Evolutionary conservation across 2,329 filamentous ascomycete genomes (phyloP), one percentile per base, ranked within the genome.

Genomic region (Trichoderma cornu-damae): DNA sequence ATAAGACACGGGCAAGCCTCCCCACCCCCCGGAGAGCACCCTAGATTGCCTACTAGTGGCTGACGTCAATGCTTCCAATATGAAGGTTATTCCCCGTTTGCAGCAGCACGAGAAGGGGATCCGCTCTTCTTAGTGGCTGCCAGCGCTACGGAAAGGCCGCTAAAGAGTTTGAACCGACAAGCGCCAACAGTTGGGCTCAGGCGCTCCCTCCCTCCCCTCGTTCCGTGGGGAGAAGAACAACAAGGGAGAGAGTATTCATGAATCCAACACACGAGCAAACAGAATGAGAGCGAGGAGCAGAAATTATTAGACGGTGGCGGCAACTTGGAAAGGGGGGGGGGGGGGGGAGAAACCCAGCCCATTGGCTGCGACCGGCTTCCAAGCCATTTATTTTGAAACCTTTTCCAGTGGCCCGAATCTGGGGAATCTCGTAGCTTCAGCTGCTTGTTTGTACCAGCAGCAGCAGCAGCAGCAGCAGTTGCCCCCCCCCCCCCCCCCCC

Each of bases 91-190:
- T 48, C 16, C 26, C 40, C 43, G n/a, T n/a, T n/a, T n/a, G n/a
- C 30, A 34, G 16, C 32, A 9, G 30, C 52, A 56, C 52, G 43
- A 28, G 42, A 38, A 56, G 43, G n/a, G 8, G 52, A n/a, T 48
- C 26, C 43, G 34, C 42, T 37, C 22, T 56, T 48, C 9, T 56
- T 56, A 56, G 52, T 56, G 52, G 52, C 40, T 56, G 14, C 14
- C 42, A 40, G 35, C 24, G 42, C 42, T 56, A 18, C 24, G 9
- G 18, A 30, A 48, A 28, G 18, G 35, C 30, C 50, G 9, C 50
- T 54, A 54, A 28, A 46, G 28, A n/a, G n/a, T n/a, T n/a, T 26
- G 20, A 35, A 14, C 28, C 6, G 38, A 34, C 22, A 50, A n/a
- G 34, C 22, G n/a, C 34, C 22, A 26, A 50, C 28, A 18, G 12